Evolutionary conservation across 257 asterid species (phyloP), one percentile per base, ranked within the genome.

Genomic region (Ilex asprella): DNA sequence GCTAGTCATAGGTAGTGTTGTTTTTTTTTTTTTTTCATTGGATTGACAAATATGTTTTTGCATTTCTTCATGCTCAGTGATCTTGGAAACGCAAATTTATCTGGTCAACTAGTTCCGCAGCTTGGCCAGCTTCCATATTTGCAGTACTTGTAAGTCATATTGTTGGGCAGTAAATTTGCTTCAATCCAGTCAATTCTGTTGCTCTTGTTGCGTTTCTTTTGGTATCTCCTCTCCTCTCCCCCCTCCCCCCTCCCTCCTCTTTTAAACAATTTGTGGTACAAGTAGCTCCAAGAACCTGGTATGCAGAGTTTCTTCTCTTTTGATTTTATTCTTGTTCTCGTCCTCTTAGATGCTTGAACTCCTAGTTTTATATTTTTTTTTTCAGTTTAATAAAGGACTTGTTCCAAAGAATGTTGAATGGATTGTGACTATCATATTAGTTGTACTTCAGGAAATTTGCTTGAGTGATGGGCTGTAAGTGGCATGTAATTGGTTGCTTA

Each of bases 11-110:
- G 27, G 10, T 30, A 30, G 7, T 53, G 43, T 49, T 51, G 69
- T 59, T 52, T 56, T 64, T 60, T 55, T 29, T 29, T 61, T 55
- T 51, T 64, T 41, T 41, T 31, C 63, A 46, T 55, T 27, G 7
- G 12, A 39, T 7, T 13, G 61, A 60, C 57, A 62, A 46, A 60
- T 62, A 11, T 39, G 11, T 50, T 14, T 73, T 51, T 71, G 58
- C 59, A 39, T 58, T 59, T 63, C 59, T 60, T 65, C 56, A n/a
- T 50, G 30, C 30, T 57, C 84, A 92, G 99, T 66, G 99, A 92
- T 79, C 96, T 92, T 39, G 97, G 97, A 59, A 92, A 92, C 78
- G 97, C 97, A 56, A 82, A 92, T 79, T 85, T 92, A 81, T 75
- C 97, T 11, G 99, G 99, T 16, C 78, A 65, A 76, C 82, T 92